Base-by-base conservation (phyloP, 139 green algal species). In the Nannochloris sp. region DNA sequence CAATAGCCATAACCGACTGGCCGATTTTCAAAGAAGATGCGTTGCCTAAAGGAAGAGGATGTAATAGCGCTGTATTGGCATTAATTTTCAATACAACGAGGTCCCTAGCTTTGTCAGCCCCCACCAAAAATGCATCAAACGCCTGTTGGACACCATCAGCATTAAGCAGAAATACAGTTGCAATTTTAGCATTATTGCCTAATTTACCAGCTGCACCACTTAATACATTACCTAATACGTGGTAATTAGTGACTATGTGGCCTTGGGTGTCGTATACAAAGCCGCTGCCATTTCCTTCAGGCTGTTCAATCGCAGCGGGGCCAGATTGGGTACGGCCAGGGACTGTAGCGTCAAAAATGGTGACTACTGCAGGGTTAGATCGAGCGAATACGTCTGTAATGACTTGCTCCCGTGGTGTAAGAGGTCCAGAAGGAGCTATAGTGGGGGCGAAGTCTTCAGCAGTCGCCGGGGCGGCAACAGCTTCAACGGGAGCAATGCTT, bases 281-380 rank as follows among this genome's bases (percentile, higher is more conserved):
- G 15, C 84, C 87, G 36, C 61, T 88, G 54, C 87, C 87, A 46
- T 94, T 94, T 59, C 87, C 87, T 64, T 90, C 81, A 30, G 86
- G 79, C 15, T 81, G 37, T 23, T 88, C 85, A 15, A 70, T 67
- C 6, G 34, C 39, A n/a, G 42, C 45, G 2, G 39, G 9, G 13
- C 68, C 47, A 24, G n/a, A n/a, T 56, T 30, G 48, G 10, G 9
- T 10, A 8, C 10, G 48, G 48, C 60, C 65, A 13, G 56, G 37
- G 42, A 74, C 51, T 24, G 79, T 87, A 19, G 87, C 36, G 62
- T 93, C 87, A 63, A 88, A 85, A 3, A 93, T 66, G 19, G 86
- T 91, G 2, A 78, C 80, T 6, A 92, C 79, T 2, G 74, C 73
- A 27, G 72, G 71, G 1, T 76, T 84, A 30, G 64, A 72, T 0